Percentiles rank a stretch among this genome's conserved stretches.
Evolutionary conservation across 441 rosid species (phyloP).

Genomic region (Erodium trifolium): DNA sequence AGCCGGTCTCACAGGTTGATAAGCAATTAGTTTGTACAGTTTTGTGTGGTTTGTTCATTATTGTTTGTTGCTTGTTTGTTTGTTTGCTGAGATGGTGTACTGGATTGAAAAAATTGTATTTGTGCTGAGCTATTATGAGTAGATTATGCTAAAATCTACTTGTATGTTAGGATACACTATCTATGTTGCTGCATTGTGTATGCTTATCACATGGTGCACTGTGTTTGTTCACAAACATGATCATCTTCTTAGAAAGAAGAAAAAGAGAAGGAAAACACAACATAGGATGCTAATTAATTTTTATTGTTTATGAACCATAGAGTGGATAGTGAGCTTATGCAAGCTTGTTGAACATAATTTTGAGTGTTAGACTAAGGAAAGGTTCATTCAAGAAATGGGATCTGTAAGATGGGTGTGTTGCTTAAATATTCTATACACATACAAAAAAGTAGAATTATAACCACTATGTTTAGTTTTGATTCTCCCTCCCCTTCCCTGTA

Average conservation of each 20-base stretch:
- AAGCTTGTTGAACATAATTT: background rate
- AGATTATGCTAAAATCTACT: background rate
- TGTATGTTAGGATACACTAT: background rate
- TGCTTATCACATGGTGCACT: background rate
- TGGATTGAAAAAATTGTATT: too few species aligned
- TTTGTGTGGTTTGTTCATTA: background rate
- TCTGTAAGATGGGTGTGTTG: background rate
- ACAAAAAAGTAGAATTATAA: background rate
- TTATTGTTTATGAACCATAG: background rate
- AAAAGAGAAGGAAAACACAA: background rate
- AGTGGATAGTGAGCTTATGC: background rate
- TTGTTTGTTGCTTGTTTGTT: too few species aligned
- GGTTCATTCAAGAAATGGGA: background rate
- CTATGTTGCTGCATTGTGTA: background rate
- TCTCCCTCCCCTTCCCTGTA: background rate
- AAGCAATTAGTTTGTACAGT: background rate
- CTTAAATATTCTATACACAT: background rate
- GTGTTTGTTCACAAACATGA: background rate
- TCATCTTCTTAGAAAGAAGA: background rate
- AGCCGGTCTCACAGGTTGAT: constrained; percentile 24
- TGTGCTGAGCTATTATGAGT: too few species aligned
- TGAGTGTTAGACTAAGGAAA: background rate
- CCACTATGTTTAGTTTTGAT: background rate
- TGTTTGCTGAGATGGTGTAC: too few species aligned
- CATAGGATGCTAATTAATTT: background rate